phyloP scores from a whole-genome alignment of 2,329 filamentous ascomycete genomes.

The Botryotinia convoluta region DNA sequence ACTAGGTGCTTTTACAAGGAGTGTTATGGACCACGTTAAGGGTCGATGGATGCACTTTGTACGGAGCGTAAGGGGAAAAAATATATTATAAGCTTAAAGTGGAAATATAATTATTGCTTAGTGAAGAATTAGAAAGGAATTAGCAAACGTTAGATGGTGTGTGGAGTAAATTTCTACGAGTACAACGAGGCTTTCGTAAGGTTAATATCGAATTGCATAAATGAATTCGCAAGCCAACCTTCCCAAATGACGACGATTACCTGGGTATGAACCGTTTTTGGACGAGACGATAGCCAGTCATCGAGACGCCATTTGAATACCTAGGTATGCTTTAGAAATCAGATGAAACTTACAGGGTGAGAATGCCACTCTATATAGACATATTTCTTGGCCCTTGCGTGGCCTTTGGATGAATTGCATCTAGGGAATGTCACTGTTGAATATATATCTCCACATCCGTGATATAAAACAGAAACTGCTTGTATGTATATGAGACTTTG shows the following conservation, averaged over 20 bases:
- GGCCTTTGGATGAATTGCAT: constrained; percentile 8
- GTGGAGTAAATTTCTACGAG: background rate
- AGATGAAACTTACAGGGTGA: background rate
- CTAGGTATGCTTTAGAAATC: background rate
- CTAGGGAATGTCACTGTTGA: background rate
- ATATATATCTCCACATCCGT: background rate
- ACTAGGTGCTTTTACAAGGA: constrained; percentile 21
- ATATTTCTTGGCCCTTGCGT: background rate
- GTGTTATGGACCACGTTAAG: background rate
- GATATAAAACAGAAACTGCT: background rate
- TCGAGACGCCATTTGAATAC: background rate
- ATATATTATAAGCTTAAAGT: constrained; percentile 7
- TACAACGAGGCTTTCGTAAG: background rate
- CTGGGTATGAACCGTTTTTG: background rate
- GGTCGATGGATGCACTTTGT: background rate
- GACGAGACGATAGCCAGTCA: background rate
- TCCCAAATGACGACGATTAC: constrained; percentile 10
- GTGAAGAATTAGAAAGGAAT: background rate
- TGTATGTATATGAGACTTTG: background rate
- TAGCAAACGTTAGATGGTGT: background rate
- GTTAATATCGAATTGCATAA: background rate
- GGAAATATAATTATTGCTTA: background rate
- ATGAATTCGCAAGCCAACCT: constrained; percentile 9
- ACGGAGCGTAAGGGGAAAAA: background rate
- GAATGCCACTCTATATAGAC: background rate